phyloP scores from a whole-genome alignment of 768 basidiomycete genomes.

The Pisolithus tinctorius region DNA sequence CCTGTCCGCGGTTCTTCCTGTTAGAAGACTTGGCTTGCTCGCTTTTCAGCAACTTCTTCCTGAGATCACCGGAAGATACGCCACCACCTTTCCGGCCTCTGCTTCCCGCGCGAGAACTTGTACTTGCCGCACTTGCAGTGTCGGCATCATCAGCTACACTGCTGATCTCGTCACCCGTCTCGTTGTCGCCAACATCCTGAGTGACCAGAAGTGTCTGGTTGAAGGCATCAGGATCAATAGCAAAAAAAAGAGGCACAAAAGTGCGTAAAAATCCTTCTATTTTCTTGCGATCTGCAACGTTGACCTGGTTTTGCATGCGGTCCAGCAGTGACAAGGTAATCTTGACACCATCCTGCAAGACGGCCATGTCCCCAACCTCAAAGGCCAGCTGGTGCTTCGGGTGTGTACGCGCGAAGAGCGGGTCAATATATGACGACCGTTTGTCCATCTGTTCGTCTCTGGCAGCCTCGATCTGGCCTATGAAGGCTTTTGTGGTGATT shows the following conservation, averaged over 20 bases:
- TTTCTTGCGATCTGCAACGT: conserved; percentile 62
- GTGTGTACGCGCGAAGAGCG: conserved; percentile 50
- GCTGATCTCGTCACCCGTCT: conserved; percentile 42
- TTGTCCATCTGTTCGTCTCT: conserved; percentile 77
- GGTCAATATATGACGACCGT: conserved; percentile 53
- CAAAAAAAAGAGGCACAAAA: conserved; percentile 71
- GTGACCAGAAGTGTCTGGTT: conserved; percentile 61
- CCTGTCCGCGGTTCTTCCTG: conserved; percentile 51
- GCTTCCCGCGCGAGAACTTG: conserved; percentile 24
- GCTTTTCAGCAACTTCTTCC: conserved; percentile 77
- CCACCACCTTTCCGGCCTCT: conserved; percentile 35
- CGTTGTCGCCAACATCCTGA: conserved; percentile 57
- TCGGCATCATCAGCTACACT: conserved; percentile 34
- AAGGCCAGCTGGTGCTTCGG: conserved; percentile 78
- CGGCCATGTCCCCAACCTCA: conserved; percentile 61
- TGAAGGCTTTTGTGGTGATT: conserved; percentile 65
- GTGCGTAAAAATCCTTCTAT: conserved; percentile 80
- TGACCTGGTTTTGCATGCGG: conserved; percentile 72
- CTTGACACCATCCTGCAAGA: conserved; percentile 84
- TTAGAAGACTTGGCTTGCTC: conserved; percentile 70
- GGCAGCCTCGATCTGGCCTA: conserved; percentile 79
- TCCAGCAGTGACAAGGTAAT: conserved; percentile 88
- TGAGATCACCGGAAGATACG: conserved; percentile 48
- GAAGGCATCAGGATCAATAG: conserved; percentile 63
- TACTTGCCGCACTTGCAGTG: conserved; percentile 21